Evolutionary conservation across 2,329 filamentous ascomycete species (phyloP).

Genomic region (Cercospora beticola): DNA sequence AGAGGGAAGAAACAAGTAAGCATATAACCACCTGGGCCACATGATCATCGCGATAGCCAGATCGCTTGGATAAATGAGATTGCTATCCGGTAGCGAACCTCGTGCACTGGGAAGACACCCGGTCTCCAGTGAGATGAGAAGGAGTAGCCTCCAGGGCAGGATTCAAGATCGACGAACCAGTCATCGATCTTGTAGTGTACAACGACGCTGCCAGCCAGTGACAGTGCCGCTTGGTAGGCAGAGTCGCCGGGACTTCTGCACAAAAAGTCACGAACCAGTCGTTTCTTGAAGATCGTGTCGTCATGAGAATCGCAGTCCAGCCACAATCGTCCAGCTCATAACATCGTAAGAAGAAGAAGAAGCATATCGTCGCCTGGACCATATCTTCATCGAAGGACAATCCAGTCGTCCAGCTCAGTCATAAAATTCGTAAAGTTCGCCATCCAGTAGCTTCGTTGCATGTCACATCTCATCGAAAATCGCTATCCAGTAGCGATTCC

Average conservation of each 20-base stretch:
- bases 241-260: neutral
- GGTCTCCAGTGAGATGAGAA: neutral
- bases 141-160: neutral
- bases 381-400: neutral
- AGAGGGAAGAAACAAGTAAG: neutral
- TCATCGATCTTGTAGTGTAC: neutral
- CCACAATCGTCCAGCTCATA: neutral
- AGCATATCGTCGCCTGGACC: neutral
- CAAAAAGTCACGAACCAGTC: neutral
- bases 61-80: neutral
- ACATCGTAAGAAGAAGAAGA: neutral
- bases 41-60: neutral
- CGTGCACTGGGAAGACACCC: neutral
- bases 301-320: neutral
- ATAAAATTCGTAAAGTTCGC: neutral
- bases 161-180: neutral
- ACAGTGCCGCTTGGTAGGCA: neutral
- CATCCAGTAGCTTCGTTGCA: neutral
- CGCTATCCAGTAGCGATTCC: neutral
- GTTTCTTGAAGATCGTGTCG: neutral
- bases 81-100: neutral
- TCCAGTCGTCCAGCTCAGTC: neutral
- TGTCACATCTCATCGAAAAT: neutral
- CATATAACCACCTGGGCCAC: neutral
- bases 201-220: neutral